Base-by-base conservation (phyloP, 768 basidiomycete genomes). In the Panaeolus papilionaceus region DNA sequence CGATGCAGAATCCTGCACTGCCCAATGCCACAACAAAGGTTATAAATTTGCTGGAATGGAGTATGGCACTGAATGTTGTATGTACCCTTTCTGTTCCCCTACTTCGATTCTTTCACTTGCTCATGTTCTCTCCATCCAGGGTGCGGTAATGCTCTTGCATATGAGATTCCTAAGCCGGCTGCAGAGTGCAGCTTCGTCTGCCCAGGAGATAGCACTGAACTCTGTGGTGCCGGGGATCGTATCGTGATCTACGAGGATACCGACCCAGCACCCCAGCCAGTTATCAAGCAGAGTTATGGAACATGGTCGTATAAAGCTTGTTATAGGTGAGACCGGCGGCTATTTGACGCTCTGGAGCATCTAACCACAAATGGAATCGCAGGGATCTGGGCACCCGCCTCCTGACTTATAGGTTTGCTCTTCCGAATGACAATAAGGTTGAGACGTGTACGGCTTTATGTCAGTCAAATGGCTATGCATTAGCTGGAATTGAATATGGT, bases 251-350 rank as follows among this genome's bases (percentile, higher is more conserved):
- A 87, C 77, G 90, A 83, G 68, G 90, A 91, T 18, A 76, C 76
- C 26, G 64, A 79, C 14, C 88, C 91, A 26, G 87, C 91, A 11
- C 71, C 87, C 0, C 75, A 84, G 12, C 91, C 92, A 0, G 69
- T 78, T 18, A 86, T 85, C 26, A 82, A 85, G 0, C 79, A 84
- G 3, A 85, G 75, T 58, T 83, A 89, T 38, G 91, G 89, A 4
- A 79, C 84, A 28, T 93, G 92, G 92, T 74, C 78, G 4, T 89
- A 87, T 0, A 82, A 92, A 37, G 92, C 92, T 18, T 94, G 92
- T 75, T 92, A 86, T 79, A 89, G 80, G 92, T 90, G 71, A 68
- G 73, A 71, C 49, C 4, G 7, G 7, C 12, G 12, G 4, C 42
- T 10, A 42, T 9, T 10, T 58, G 65, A 65, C 73, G n/a, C 28